phyloP scores from a whole-genome alignment of 768 basidiomycete genomes.

The Boletus vinaceobasis region DNA sequence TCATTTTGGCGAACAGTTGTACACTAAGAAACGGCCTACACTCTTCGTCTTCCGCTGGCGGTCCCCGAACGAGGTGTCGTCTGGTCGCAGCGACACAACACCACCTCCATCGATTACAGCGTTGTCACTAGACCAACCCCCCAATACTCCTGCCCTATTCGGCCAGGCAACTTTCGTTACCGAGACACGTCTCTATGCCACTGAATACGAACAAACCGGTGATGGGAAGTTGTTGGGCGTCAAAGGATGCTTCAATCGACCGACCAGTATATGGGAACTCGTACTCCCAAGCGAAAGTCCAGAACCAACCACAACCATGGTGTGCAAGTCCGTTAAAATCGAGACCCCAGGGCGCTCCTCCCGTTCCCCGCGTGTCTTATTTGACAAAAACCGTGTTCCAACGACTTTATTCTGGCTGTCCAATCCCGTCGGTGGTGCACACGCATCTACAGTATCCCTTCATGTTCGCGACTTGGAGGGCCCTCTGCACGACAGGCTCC shows the following conservation, averaged over 20 bases:
- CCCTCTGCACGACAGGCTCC: constrained; percentile 9
- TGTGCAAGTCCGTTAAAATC: constrained; percentile 28
- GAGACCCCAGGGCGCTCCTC: constrained; percentile 45
- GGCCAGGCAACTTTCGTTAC: constrained; percentile 56
- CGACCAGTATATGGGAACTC: constrained; percentile 54
- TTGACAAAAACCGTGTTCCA: constrained; percentile 18
- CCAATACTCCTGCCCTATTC: constrained; percentile 35
- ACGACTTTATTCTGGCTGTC: constrained; percentile 50
- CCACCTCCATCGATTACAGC: constrained; percentile 9
- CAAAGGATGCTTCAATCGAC: constrained; percentile 58
- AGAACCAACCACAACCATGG: constrained; percentile 9
- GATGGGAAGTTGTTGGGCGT: constrained; percentile 61
- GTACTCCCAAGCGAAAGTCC: constrained; percentile 17
- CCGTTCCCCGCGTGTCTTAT: constrained; percentile 56
- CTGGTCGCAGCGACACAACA: constrained; percentile 1
- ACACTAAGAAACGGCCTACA: constrained; percentile 48
- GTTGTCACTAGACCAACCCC: constrained; percentile 10
- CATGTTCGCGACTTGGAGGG: constrained; percentile 40
- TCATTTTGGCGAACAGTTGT: constrained; percentile 61
- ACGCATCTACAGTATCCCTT: constrained; percentile 52
- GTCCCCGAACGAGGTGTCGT: background rate
- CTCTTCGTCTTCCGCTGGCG: constrained; percentile 56
- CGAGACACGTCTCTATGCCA: constrained; percentile 46
- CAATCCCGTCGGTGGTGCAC: constrained; percentile 53
- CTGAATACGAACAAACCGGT: constrained; percentile 55